Base-by-base conservation (phyloP, 306 rosid species). In the Lathyrus oleraceus region DNA sequence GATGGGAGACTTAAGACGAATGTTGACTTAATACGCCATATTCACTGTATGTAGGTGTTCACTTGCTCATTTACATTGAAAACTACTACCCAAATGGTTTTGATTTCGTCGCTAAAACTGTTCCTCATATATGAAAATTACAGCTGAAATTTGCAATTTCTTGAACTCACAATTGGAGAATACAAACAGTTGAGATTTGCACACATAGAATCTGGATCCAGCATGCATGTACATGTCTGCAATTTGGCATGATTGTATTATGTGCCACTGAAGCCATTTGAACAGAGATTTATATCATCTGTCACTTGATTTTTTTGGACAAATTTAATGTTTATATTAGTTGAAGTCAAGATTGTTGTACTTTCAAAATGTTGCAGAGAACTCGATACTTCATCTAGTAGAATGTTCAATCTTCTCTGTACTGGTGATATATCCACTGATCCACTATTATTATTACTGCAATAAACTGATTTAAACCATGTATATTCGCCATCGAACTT, bases 1-100 rank as follows among this genome's bases (percentile, higher is more conserved):
- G 69, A 45, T 56, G 73, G 64, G 44, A 28, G 20, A 28, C 19
- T 60, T 23, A 45, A 56, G 56, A 71, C 36, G 56, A 71, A 57
- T 57, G 57, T 45, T 57, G 48, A 57, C 28, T 57, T 13, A 40
- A 65, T 38, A 10, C 48, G 54, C 16, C 35, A 14, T 77, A 65
- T 27, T 53, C 45, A 32, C 9, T 44, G 47, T 15, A 25, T 63
- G 10, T 30, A 35, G 25, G 8, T 23, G 10, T 20, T 45, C 36
- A 19, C 56, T 67, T 47, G 36, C 25, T 45, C 35, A 1, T 36
- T 28, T 17, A 47, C 69, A 58, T 58, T 57, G 73, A 64, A 23
- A 62, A 65, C 58, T 65, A 35, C 52, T 40, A 3, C 52, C 59
- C 68, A 47, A 61, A 49, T 30, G 42, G 42, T 61, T 40, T 32